Percentiles rank a stretch among this genome's conserved stretches.
These are phyloP conservation scores for Scenedesmus sp. DNA, from an alignment of 163 green algal genomes.

Conservation along the genomic window DNA sequence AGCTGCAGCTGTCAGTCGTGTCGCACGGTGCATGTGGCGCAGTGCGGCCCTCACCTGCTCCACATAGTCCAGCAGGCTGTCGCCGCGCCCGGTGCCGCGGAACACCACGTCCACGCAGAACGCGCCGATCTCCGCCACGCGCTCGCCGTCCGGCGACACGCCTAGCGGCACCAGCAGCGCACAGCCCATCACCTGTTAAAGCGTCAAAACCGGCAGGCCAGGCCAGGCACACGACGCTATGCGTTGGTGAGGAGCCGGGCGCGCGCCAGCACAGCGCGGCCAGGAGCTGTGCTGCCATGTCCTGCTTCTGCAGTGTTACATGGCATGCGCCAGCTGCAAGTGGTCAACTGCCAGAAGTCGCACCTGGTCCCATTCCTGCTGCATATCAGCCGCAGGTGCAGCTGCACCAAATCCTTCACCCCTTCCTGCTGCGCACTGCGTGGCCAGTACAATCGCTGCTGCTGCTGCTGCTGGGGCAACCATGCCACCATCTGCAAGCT, in stretches of 20 bases:
- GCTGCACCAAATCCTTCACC: background rate
- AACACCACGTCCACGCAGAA: constrained; percentile 93
- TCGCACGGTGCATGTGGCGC: constrained; percentile 84
- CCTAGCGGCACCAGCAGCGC: constrained; percentile 85
- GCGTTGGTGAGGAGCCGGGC: background rate
- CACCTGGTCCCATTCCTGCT: background rate
- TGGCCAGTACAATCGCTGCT: background rate
- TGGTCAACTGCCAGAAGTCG: background rate
- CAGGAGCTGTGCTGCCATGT: background rate
- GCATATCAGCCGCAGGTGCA: background rate
- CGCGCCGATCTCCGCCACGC: constrained; percentile 90
- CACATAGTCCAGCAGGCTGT: constrained; percentile 96
- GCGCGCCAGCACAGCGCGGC: background rate
- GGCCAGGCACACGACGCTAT: background rate
- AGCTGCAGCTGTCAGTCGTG: constrained; percentile 97
- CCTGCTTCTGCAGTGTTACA: background rate
- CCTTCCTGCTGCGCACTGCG: too few species aligned
- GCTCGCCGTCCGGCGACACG: constrained; percentile 68
- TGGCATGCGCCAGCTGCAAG: background rate
- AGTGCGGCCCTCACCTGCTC: constrained; percentile 83
- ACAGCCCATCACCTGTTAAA: constrained; percentile 84
- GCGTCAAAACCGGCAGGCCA: background rate
- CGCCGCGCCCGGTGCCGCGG: constrained; percentile 88
- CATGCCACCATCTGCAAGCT: background rate
- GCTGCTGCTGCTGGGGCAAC: background rate